Evolutionary conservation across 371 early-diverging fungal genomes (phyloP).

Genomic region (Mortierella sp.): DNA sequence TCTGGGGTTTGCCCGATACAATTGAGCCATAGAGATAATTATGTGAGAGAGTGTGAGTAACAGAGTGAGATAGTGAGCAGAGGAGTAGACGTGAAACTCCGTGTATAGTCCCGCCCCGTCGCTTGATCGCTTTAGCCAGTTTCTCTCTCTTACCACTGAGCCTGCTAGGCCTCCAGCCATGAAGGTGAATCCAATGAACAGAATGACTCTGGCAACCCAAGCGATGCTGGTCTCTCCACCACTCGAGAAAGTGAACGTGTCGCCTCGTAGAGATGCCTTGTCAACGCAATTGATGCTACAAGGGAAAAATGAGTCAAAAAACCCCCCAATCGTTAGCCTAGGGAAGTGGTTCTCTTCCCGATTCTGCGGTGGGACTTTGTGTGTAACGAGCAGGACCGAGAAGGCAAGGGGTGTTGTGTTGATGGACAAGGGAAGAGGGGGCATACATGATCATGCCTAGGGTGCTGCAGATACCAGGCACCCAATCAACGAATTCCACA

Average conservation of each 20-base stretch:
- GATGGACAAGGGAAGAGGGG: too few species aligned
- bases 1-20: conserved; percentile 56
- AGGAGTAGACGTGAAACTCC: background rate
- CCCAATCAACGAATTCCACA: conserved; percentile 82
- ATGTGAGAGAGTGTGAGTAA: background rate
- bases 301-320: background rate
- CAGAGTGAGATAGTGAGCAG: background rate
- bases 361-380: too few species aligned
- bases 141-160: conserved; percentile 68
- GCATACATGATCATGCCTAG: conserved; percentile 81
- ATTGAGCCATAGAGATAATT: background rate
- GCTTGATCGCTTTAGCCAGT: too few species aligned
- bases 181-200: conserved; percentile 79
- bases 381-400: too few species aligned
- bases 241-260: conserved; percentile 39
- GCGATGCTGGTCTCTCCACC: conserved; percentile 49
- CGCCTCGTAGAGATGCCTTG: conserved; percentile 49
- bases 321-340: too few species aligned
- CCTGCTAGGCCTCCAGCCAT: conserved; percentile 82
- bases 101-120: too few species aligned
- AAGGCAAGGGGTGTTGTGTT: conserved; percentile 15
- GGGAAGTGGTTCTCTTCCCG: background rate
- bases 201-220: conserved; percentile 71
- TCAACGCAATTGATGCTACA: conserved; percentile 62
- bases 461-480: conserved; percentile 77